Evolutionary conservation across 768 basidiomycete genomes (phyloP).

Genomic region (Naganishia friedmannii): DNA sequence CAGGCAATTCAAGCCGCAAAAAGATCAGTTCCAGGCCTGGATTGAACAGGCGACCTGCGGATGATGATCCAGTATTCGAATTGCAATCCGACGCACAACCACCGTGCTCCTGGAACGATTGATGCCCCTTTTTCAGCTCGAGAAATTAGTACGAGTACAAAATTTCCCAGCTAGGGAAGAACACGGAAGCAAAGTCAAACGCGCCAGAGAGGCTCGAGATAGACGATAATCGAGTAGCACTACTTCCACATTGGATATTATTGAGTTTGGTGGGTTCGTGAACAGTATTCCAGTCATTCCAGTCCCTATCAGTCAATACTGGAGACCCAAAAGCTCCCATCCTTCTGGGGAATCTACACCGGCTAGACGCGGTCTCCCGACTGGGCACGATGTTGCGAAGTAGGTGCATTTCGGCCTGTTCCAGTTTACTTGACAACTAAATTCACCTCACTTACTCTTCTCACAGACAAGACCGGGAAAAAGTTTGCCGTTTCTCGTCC

Average conservation of each 20-base stretch:
- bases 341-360: too few species aligned
- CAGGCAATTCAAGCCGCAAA: neutral
- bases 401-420: neutral
- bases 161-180: too few species aligned
- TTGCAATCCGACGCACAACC: slow-evolving; percentile 34
- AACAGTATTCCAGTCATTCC: too few species aligned
- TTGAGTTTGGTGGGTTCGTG: too few species aligned
- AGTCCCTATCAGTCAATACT: too few species aligned
- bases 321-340: too few species aligned
- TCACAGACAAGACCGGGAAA: slow-evolving; percentile 20
- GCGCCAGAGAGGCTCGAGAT: too few species aligned
- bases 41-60: slow-evolving; percentile 30
- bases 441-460: neutral
- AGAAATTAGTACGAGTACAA: too few species aligned
- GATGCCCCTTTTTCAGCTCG: neutral
- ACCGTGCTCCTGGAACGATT: slow-evolving; percentile 31
- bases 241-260: too few species aligned
- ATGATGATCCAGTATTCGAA: neutral
- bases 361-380: neutral
- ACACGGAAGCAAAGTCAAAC: too few species aligned
- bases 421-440: neutral
- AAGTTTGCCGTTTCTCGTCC: slow-evolving; percentile 18
- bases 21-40: slow-evolving; percentile 24
- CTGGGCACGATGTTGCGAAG: slow-evolving; percentile 17
- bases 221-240: too few species aligned